phyloP scores from a whole-genome alignment of 1,139 yeast species.

The Yamadazyma siamensis region DNA sequence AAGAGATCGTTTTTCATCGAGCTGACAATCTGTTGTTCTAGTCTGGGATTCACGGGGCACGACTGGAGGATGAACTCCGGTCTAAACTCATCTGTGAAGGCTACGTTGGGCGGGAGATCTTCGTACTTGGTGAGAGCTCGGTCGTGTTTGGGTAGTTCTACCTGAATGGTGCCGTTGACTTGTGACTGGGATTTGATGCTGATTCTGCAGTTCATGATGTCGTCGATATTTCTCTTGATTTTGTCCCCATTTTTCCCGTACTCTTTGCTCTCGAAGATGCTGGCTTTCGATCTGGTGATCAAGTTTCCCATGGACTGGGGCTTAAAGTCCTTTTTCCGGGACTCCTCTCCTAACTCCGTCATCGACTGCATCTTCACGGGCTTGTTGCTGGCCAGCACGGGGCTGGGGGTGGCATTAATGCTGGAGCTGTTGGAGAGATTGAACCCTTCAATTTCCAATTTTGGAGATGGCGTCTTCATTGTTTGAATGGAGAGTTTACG shows the following conservation, averaged over 20 bases:
- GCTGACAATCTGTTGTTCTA: constrained; percentile 48
- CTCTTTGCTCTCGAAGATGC: constrained; percentile 15
- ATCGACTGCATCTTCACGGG: constrained; percentile 36
- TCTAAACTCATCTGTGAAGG: constrained; percentile 50
- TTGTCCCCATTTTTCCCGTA: constrained; percentile 20
- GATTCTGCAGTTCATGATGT: constrained; percentile 29
- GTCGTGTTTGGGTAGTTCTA: constrained; percentile 3
- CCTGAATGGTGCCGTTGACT: constrained; percentile 5
- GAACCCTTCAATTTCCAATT: constrained; percentile 43
- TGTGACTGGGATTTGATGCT: constrained; percentile 2
- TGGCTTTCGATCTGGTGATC: constrained; percentile 11
- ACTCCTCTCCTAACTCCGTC: constrained; percentile 26
- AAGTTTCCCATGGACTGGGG: constrained; percentile 8
- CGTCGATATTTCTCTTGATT: constrained; percentile 24
- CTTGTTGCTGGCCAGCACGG: constrained; percentile 5
- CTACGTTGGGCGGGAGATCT: constrained; percentile 40
- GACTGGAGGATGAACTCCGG: constrained; percentile 51
- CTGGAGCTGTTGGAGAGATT: constrained; percentile 22
- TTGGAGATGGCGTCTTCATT: constrained; percentile 48
- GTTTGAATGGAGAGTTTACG: constrained; percentile 30
- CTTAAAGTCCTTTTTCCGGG: constrained; percentile 4
- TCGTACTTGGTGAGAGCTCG: constrained; percentile 15
- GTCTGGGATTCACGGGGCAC: constrained; percentile 47
- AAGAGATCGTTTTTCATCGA: constrained; percentile 57
- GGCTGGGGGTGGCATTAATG: constrained; percentile 6